These are phyloP conservation scores for Fagopyrum homotropicum DNA, from an alignment of 148 eudicot species.

Conservation along the genomic window DNA sequence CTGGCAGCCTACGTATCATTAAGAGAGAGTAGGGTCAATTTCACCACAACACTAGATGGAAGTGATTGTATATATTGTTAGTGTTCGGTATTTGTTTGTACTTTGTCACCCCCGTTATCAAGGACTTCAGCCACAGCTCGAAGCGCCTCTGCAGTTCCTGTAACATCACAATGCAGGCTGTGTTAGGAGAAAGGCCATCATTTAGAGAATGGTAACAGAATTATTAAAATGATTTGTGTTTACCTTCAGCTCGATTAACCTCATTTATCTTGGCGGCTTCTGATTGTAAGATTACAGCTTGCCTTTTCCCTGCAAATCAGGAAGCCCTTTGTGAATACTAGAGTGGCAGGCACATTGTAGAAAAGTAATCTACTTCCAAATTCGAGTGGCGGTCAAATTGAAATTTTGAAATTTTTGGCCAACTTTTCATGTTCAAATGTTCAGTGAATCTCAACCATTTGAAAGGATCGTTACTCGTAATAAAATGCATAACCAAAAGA, in stretches of 20 bases:
- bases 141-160: slow-evolving; percentile 55
- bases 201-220: neutral
- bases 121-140: slow-evolving; percentile 12
- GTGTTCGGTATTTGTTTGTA: neutral
- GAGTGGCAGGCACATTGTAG: neutral
- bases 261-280: slow-evolving; percentile 80
- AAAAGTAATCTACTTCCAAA: neutral
- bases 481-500: neutral
- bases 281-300: slow-evolving; percentile 57
- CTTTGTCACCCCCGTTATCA: slow-evolving; percentile 13
- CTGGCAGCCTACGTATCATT: slow-evolving; percentile 60
- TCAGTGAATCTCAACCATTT: neutral
- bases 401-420: neutral
- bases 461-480: neutral
- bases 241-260: slow-evolving; percentile 77
- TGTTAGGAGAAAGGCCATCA: slow-evolving; percentile 4
- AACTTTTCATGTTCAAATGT: neutral
- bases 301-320: slow-evolving; percentile 44
- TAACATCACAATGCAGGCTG: neutral
- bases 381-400: neutral
- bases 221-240: neutral
- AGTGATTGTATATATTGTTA: neutral
- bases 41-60: neutral
- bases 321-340: neutral
- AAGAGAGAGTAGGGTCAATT: neutral